A percentile compares a stretch with the other conserved stretches of the same genome.
Evolutionary conservation across 2,329 filamentous ascomycete genomes (phyloP).

Genomic region (Apiospora pterosperma): DNA sequence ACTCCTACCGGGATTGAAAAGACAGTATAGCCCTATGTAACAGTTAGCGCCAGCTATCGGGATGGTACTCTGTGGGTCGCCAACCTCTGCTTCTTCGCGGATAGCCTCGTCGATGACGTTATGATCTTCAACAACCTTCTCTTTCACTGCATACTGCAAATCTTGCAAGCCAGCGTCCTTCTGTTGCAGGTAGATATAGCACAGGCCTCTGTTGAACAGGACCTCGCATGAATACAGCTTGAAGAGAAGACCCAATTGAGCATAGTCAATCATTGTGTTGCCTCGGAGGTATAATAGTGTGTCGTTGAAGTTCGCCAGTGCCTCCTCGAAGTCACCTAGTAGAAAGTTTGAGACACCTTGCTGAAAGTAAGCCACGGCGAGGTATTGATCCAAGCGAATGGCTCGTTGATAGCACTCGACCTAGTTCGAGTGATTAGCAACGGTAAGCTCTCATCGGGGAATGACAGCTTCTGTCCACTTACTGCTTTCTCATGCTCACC

Average conservation of each 20-base stretch:
- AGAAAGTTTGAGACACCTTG: conserved; percentile 98
- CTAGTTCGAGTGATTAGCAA: conserved; percentile 42
- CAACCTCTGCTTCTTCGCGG: conserved; percentile 81
- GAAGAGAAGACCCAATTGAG: conserved; percentile 91
- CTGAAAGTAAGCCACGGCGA: conserved; percentile 97
- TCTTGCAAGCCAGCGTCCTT: conserved; percentile 89
- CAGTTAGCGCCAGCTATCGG: conserved; percentile 22
- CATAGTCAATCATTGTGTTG: conserved; percentile 97
- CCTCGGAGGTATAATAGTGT: conserved; percentile 90
- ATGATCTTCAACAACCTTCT: conserved; percentile 94
- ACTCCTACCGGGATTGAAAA: conserved; percentile 97
- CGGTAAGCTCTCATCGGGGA: conserved; percentile 4
- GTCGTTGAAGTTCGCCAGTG: conserved; percentile 97
- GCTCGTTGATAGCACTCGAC: conserved; percentile 94
- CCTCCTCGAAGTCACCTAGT: conserved; percentile 94
- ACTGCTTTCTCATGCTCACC: conserved; percentile 96
- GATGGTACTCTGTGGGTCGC: conserved; percentile 2
- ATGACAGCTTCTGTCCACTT: conserved; percentile 35
- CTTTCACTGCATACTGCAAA: conserved; percentile 83
- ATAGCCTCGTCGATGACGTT: conserved; percentile 98
- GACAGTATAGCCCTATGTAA: conserved; percentile 81
- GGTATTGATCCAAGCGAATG: conserved; percentile 86
- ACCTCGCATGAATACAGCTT: conserved; percentile 97
- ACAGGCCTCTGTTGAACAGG: conserved; percentile 92
- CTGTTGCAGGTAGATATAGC: conserved; percentile 95